These are phyloP conservation scores for Cytospora paraplurivora DNA, from an alignment of 2,329 filamentous ascomycete species.

Conservation along the genomic window DNA sequence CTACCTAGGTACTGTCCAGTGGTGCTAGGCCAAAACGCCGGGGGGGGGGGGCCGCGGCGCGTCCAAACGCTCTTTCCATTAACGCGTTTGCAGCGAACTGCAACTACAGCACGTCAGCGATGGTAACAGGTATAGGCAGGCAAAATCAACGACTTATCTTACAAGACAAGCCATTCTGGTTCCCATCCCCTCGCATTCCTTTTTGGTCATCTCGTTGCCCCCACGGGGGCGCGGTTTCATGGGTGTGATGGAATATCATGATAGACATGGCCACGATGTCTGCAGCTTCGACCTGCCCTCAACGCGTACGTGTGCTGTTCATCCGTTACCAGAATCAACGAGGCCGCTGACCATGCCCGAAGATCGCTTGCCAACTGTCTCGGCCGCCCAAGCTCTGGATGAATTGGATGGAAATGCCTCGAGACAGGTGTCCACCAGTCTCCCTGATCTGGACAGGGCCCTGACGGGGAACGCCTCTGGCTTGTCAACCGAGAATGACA, in stretches of 20 bases:
- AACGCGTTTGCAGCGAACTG: background rate
- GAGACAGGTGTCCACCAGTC: slow-evolving; percentile 57
- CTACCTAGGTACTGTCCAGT: too few relatives aligned
- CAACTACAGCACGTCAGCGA: background rate
- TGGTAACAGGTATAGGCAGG: background rate
- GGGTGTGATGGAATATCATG: slow-evolving; percentile 57
- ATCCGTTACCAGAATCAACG: slow-evolving; percentile 6
- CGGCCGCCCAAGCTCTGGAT: slow-evolving; percentile 71
- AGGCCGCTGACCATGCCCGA: slow-evolving; percentile 17
- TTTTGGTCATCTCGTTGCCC: background rate
- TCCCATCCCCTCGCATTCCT: too few relatives aligned
- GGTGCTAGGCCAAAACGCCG: too few relatives aligned
- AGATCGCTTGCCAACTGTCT: slow-evolving; percentile 79
- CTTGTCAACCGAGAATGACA: slow-evolving; percentile 22
- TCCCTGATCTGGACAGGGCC: slow-evolving; percentile 54
- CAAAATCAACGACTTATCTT: background rate
- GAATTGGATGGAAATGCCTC: slow-evolving; percentile 55
- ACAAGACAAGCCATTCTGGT: too few relatives aligned
- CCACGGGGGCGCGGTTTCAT: background rate
- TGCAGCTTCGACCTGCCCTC: slow-evolving; percentile 60
- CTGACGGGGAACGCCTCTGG: slow-evolving; percentile 41
- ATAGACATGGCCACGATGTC: slow-evolving; percentile 61
- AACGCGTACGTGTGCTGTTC: slow-evolving; percentile 48
- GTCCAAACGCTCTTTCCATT: slow-evolving; percentile 7
- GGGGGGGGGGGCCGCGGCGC: background rate